Evolutionary conservation across 805 yeast species (phyloP), one percentile per base, ranked within the genome.

Genomic region (Candida caryicola): DNA sequence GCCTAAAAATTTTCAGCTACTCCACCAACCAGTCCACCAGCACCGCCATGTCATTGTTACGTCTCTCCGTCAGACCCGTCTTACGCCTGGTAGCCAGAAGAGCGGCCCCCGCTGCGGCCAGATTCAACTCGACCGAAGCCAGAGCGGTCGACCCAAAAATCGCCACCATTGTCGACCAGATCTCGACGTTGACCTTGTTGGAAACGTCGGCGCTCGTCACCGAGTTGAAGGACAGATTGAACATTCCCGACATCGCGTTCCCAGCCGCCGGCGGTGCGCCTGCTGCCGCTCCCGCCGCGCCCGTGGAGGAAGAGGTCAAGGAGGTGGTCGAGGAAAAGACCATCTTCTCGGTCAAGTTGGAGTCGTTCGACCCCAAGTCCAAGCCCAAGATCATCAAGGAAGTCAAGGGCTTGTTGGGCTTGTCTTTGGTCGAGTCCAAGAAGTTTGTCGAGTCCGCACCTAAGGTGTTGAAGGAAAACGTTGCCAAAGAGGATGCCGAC

Each of bases 381-480:
- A 93, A 93, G 76, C 96, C 99, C 44, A 93, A 93, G 83, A 80
- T 93, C 64, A 93, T 93, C 63, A 93, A 93, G 74, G 99, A 93
- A 71, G 95, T 93, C 54, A 93, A 93, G 74, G 76, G 84, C 45
- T 72, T 91, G 59, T 76, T 93, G 57, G 96, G 96, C 12, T 75
- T 93, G 55, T 87, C 96, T 5, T 76, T 93, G 53, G 99, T 93
- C 44, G 98, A 93, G 63, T 86, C 97, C 46, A 93, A 93, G 81
- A 93, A 93, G 73, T 86, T 93, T 51, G 99, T 93, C 41, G 99
- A 93, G 74, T 70, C 88, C 55, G 98, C 99, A 45, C 99, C 99
- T 54, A 93, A 93, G 76, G 74, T 85, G 32, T 74, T 93, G 65
- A 93, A 93, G 73, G 99, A 93, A 55, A 88, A 89, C 55, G 89